phyloP scores from a whole-genome alignment of 345 rosid species.

The Citrus reticulata region DNA sequence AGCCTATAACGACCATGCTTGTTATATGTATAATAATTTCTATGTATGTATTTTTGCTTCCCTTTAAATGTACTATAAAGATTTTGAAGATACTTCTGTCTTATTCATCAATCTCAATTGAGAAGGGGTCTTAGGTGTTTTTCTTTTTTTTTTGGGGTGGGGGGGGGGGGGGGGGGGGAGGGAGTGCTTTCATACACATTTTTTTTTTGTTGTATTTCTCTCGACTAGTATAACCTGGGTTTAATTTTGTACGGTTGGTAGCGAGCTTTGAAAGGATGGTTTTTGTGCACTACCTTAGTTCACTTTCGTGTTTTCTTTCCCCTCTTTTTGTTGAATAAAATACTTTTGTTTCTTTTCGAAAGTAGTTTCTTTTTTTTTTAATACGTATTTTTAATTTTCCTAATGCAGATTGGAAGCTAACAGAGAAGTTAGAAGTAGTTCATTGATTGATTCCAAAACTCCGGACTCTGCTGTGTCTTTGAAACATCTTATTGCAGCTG shows the following conservation, averaged over 20 bases:
- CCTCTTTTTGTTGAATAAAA: not conserved
- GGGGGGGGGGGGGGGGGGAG: not conserved
- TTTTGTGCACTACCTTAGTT: not conserved
- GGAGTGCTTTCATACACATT: not conserved
- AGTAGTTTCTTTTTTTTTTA: not conserved
- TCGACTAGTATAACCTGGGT: not conserved
- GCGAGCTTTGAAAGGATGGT: not conserved
- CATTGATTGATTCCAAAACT: constrained; percentile 42
- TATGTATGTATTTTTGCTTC: not conserved
- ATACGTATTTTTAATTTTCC: not conserved
- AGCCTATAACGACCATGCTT: not conserved
- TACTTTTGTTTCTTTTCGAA: not conserved
- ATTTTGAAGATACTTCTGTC: not conserved
- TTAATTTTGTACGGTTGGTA: not conserved
- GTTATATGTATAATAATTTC: constrained; percentile 2
- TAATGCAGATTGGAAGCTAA: constrained; percentile 39
- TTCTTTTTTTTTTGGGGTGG: not conserved
- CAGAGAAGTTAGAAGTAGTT: constrained; percentile 36
- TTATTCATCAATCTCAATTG: not conserved
- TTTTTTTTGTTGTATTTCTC: not conserved
- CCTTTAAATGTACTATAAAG: not conserved
- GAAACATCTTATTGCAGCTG: constrained; percentile 92
- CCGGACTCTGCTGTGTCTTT: constrained; percentile 61
- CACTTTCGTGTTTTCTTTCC: not conserved
- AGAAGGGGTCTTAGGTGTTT: not conserved